phyloP scores from a whole-genome alignment of 140 eudicot species.

The Anethum foeniculum region DNA sequence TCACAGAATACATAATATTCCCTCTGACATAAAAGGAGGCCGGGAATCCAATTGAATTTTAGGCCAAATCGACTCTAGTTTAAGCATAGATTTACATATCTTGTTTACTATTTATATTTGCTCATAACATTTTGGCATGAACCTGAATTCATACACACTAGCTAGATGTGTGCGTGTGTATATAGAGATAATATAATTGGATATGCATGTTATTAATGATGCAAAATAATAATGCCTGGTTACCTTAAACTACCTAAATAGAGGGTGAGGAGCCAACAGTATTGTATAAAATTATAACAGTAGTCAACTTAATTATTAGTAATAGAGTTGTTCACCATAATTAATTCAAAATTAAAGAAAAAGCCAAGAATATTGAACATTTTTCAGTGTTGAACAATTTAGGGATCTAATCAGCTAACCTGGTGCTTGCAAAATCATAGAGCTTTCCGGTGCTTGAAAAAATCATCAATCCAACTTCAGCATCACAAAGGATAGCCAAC shows the following conservation, averaged over 20 bases:
- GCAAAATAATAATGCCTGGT: neutral
- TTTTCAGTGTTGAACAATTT: neutral
- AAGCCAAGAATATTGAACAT: neutral
- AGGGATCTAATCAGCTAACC: neutral
- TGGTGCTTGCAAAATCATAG: slow-evolving; percentile 9
- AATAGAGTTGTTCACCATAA: neutral
- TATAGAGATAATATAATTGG: no score
- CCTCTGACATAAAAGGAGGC: neutral
- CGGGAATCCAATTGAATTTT: no score
- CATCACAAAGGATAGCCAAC: slow-evolving; percentile 11
- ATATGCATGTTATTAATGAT: neutral
- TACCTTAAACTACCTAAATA: neutral
- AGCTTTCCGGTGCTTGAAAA: slow-evolving; percentile 7
- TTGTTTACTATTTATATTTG: neutral
- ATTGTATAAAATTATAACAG: neutral
- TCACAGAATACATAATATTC: neutral
- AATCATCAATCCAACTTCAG: slow-evolving; percentile 12
- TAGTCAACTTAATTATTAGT: neutral
- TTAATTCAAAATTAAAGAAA: neutral
- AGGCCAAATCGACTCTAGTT: neutral
- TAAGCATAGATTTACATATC: neutral
- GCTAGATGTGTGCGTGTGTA: neutral
- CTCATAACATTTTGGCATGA: neutral
- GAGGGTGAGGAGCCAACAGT: neutral
- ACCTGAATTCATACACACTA: neutral